Base-by-base conservation (phyloP, 768 basidiomycete species). In the Rhodosporidiobolus sp. region DNA sequence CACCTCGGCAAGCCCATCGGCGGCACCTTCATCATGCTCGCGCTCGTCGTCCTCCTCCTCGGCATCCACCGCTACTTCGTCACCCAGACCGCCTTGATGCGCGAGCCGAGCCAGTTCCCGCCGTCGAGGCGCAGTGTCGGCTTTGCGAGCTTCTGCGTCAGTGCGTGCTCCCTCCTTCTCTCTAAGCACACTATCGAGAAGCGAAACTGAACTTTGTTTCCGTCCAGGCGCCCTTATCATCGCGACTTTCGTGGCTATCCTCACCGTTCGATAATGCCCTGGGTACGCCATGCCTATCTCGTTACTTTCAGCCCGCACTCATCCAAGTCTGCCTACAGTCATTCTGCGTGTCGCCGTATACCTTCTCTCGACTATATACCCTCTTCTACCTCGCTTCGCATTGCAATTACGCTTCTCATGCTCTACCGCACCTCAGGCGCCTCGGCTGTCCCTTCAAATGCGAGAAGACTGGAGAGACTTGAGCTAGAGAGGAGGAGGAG, bases 1-100 rank as follows among this genome's bases (percentile, higher is more conserved):
- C 65, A 74, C 35, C 46, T 74, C 7, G 73, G 60, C 22, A 69
- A 70, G 17, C 73, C 73, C 7, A 65, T 74, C 14, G 73, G 73
- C n/a, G 68, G 64, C 2, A 74, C 73, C 16, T 67, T 74, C 43
- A 66, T 74, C 50, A 30, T 34, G 4, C 68, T 74, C 43, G 67
- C 73, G 17, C 60, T 74, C 8, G 49, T 74, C 3, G 70, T 74
- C 17, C 56, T 74, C 11, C 20, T 69, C 3, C 61, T 74, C 16
- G 73, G 73, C 20, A 63, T 53, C 6, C 55, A 59, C 34, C 73
- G 73, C 14, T 74, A 53, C 60, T 74, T 74, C 28, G n/a, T 48
- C 26, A 34, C 60, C 4, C 73, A 74, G n/a, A 0, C 1, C 0
- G 73, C 73, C 1, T 56, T 74, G 28, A 69, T 74, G 68, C 16